Conservation (phyloP, 2,329 filamentous ascomycete species). For the Grosmannia serpens region DNA sequence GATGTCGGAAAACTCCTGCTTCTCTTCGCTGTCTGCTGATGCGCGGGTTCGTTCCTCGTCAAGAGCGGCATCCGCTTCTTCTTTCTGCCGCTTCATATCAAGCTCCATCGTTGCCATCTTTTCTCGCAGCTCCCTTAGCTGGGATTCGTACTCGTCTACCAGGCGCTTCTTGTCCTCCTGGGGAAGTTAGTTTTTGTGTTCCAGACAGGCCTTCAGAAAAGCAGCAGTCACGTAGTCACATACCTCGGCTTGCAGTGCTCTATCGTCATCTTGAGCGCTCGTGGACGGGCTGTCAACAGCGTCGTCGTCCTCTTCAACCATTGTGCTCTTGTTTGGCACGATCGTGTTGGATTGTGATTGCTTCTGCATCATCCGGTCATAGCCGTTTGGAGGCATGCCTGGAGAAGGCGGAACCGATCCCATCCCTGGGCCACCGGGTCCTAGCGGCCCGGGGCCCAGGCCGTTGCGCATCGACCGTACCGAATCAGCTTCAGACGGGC, state of each 20-base stretch:
- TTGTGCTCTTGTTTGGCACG: conserved; percentile 92
- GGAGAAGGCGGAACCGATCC: conserved; percentile 45
- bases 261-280: conserved; percentile 15
- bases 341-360: conserved; percentile 94
- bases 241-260: conserved; percentile 28
- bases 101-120: conserved; percentile 64
- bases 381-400: conserved; percentile 48
- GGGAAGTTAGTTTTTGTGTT: not conserved
- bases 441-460: conserved; percentile 13
- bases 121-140: conserved; percentile 62
- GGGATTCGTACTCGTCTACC: conserved; percentile 68
- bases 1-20: conserved; percentile 58
- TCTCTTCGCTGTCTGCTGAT: conserved; percentile 46
- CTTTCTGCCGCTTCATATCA: conserved; percentile 58
- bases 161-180: conserved; percentile 26
- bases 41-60: conserved; percentile 46
- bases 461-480: conserved; percentile 32
- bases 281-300: conserved; percentile 21
- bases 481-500: conserved; percentile 52
- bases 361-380: conserved; percentile 69
- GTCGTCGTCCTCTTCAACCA: conserved; percentile 91
- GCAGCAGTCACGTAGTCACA: not conserved
- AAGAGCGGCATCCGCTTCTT: conserved; percentile 50
- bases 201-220: too few species aligned
- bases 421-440: conserved; percentile 10